phyloP scores from a whole-genome alignment of 345 rosid genomes.

The Populus davidiana region DNA sequence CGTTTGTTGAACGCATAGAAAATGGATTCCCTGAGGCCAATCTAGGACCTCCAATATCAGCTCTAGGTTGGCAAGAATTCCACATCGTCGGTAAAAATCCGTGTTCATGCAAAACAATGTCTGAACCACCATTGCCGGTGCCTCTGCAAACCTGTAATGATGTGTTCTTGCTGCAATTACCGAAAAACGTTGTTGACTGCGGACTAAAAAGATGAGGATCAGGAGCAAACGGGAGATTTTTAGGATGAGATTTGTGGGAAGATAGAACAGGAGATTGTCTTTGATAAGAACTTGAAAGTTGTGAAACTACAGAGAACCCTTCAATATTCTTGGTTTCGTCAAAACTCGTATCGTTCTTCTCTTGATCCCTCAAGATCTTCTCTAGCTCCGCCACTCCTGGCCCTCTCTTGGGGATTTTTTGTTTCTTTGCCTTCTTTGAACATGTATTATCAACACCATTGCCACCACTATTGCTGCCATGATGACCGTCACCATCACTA shows the following conservation, averaged over 20 bases:
- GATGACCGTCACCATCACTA: slow-evolving; percentile 15
- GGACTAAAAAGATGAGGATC: slow-evolving; percentile 11
- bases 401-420: slow-evolving; percentile 54
- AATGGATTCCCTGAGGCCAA: slow-evolving; percentile 33
- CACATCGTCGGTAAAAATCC: slow-evolving; percentile 23
- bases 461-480: slow-evolving; percentile 24
- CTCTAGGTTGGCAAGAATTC: slow-evolving; percentile 12
- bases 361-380: slow-evolving; percentile 69
- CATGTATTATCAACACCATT: slow-evolving; percentile 21
- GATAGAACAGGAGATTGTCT: background rate
- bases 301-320: slow-evolving; percentile 10
- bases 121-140: slow-evolving; percentile 22
- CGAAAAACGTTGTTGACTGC: slow-evolving; percentile 1
- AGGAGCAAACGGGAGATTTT: background rate
- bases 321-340: slow-evolving; percentile 5
- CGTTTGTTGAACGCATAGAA: slow-evolving; percentile 13
- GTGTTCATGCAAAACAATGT: slow-evolving; percentile 22
- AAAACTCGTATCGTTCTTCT: slow-evolving; percentile 9
- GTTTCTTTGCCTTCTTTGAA: slow-evolving; percentile 44
- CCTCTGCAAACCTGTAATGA: slow-evolving; percentile 15
- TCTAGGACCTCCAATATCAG: slow-evolving; percentile 9
- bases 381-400: slow-evolving; percentile 86
- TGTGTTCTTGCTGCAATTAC: slow-evolving; percentile 10
- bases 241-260: background rate
- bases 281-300: slow-evolving; percentile 2